Base-by-base conservation (phyloP, 345 rosid genomes). In the Aurinia saxatilis region DNA sequence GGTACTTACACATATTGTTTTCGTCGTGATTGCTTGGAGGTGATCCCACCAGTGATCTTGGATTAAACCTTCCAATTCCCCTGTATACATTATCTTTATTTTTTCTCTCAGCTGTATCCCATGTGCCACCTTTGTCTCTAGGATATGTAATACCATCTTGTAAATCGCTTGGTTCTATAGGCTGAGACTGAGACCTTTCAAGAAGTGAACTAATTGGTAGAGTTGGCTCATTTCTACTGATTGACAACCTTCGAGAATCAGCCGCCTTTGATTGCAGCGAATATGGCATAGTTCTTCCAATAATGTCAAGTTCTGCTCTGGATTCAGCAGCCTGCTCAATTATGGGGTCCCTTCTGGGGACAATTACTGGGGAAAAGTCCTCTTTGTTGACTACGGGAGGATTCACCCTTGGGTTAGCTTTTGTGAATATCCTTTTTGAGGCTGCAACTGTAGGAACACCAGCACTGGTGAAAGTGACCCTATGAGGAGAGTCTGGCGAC, bases 251-350 rank as follows among this genome's bases (percentile, higher is more conserved):
- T 48, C 80, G 82, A 45, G 77, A 70, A 63, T 82, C 96, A 75
- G 78, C 59, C 14, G 85, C 49, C 73, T 82, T 86, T 41, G 92
- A 84, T 77, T 90, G 99, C 88, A 90, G 73, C 19, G 99, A 86
- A 79, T 90, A 95, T 44, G 95, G 99, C 97, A 90, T 93, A 50
- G 99, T 90, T 74, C 97, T 88, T 44, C 82, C 93, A 63, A 80
- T 91, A 56, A 88, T 82, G 63, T 83, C 86, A 59, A 75, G 72
- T 51, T 95, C 97, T 76, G 84, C 78, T 75, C 88, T 83, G 66
- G 80, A 75, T 72, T 86, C 97, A 75, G 77, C 61, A 44, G 74
- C 78, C 66, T 71, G 84, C 64, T 88, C 97, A 35, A 46, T 27
- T 57, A 83, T 70, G n/a, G 76, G 57, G 58, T 77, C 85, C 48